A percentile compares a stretch with the other conserved stretches of the same genome.
Evolutionary conservation across 1,284 basidiomycete genomes (phyloP).

Genomic region (Anthracocystis panici-leucophaei): DNA sequence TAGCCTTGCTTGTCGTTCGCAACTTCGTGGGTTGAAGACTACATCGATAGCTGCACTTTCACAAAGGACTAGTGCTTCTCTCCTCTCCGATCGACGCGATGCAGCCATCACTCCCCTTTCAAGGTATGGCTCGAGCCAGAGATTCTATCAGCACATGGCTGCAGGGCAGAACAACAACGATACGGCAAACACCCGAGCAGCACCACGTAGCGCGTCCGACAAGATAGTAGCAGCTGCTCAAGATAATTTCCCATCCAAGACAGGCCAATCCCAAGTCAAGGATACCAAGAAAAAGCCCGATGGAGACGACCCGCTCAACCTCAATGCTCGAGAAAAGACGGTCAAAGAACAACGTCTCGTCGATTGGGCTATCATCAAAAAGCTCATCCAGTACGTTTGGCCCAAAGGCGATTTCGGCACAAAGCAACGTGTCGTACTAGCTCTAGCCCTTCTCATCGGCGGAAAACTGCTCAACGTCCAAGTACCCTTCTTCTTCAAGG

Average conservation of each 20-base stretch:
- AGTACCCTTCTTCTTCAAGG: slow-evolving; percentile 95
- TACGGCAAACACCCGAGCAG: background rate
- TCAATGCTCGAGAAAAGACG: slow-evolving; percentile 48
- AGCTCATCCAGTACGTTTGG: slow-evolving; percentile 75
- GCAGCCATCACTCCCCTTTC: background rate
- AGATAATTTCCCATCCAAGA: background rate
- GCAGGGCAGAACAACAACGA: slow-evolving; percentile 5
- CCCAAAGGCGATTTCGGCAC: slow-evolving; percentile 73
- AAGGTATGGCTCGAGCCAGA: background rate
- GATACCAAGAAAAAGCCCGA: slow-evolving; percentile 37
- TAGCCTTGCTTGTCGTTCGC: slow-evolving; percentile 5
- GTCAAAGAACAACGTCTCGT: slow-evolving; percentile 63
- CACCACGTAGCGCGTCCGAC: slow-evolving; percentile 17
- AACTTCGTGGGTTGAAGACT: slow-evolving; percentile 19
- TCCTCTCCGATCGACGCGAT: background rate
- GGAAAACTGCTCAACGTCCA: slow-evolving; percentile 97
- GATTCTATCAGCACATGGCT: slow-evolving; percentile 40
- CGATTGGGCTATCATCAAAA: slow-evolving; percentile 74
- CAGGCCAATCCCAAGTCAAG: background rate
- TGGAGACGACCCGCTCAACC: slow-evolving; percentile 58
- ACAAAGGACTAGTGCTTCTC: background rate
- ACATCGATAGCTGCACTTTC: slow-evolving; percentile 12
- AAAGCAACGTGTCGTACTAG: slow-evolving; percentile 81
- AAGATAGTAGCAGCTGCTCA: slow-evolving; percentile 23
- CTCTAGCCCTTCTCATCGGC: slow-evolving; percentile 82